Evolutionary conservation across 2,329 filamentous ascomycete genomes (phyloP), one percentile per base, ranked within the genome.

Genomic region (Aspergillus chevalieri): DNA sequence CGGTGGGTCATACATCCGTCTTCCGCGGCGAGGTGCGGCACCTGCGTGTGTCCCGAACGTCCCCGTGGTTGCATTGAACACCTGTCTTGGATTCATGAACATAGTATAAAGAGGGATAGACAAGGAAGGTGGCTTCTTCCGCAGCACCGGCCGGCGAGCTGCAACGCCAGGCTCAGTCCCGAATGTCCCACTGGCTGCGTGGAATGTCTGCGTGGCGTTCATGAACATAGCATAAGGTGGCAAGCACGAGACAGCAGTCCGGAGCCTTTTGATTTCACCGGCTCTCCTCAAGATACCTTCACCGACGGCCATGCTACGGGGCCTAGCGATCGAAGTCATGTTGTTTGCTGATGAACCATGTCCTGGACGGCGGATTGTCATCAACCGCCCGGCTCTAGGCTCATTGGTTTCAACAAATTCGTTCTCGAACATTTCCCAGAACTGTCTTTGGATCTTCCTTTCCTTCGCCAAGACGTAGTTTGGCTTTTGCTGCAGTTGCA

Each of bases 1-100:
- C n/a, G 57, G 54, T n/a, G 64, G 19, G 9, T 48, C 50, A 17
- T 43, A 38, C 24, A 24, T 26, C 17, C 15, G 45, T 48, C 46
- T 57, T 34, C 22, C 45, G 12, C 44, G 46, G 28, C 51, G 34
- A 28, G 54, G 51, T 51, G 53, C 49, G n/a, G 60, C 44, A 21
- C 56, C 57, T 46, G 66, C 65, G n/a, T 70, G 61, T 0, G 74
- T 77, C 2, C 69, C 71, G 56, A 77, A 77, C 0, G 75, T 78
- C 3, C 75, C 74, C 28, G 59, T 73, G 3, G 53, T 50, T 7
- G 57, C 26, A 50, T 75, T 63, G 54, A 74, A 77, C 1, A 51
- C 47, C 44, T 73, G 70, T 12, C 52, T 54, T 15, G 72, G 64
- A 43, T 62, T 65, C 62, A 72, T 70, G 19, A 74, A 48, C 58